Evolutionary conservation across 2,329 filamentous ascomycete species (phyloP).

Genomic region (Dactylellina haptotyla): DNA sequence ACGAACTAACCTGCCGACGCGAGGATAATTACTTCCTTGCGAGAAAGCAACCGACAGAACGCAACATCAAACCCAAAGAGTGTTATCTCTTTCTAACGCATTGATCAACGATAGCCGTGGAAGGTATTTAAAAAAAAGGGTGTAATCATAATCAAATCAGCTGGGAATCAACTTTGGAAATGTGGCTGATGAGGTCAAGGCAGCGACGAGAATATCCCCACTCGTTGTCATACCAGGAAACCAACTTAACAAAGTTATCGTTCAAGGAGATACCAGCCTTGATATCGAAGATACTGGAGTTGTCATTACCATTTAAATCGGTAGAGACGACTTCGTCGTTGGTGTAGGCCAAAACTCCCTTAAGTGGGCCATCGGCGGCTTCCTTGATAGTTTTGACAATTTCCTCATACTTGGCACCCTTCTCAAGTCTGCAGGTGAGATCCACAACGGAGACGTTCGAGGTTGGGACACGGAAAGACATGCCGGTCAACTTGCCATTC

Average conservation of each 20-base stretch:
- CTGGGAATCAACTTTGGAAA: constrained; percentile 34
- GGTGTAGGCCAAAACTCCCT: constrained; percentile 92
- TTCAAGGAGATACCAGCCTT: constrained; percentile 99
- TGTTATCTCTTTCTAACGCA: neutral
- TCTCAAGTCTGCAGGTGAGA: constrained; percentile 92
- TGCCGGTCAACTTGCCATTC: constrained; percentile 99
- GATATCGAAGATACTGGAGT: constrained; percentile 98
- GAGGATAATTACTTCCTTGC: neutral
- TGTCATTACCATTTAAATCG: constrained; percentile 89
- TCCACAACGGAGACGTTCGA: constrained; percentile 99
- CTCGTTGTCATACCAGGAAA: constrained; percentile 99
- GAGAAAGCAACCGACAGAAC: constrained; percentile 23
- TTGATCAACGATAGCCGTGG: neutral
- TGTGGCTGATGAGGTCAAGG: constrained; percentile 71
- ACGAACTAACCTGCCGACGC: constrained; percentile 3
- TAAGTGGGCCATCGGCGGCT: constrained; percentile 83
- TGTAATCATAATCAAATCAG: constrained; percentile 3
- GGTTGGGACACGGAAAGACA: constrained; percentile 99
- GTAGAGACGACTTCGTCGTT: constrained; percentile 96
- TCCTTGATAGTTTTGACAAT: constrained; percentile 94
- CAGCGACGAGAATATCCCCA: constrained; percentile 99
- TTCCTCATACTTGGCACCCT: constrained; percentile 84
- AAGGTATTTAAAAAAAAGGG: neutral
- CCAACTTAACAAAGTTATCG: constrained; percentile 98
- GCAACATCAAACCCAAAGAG: neutral